Conservation (phyloP, 805 yeast species). For the Kurtzmaniella cleridarum region DNA sequence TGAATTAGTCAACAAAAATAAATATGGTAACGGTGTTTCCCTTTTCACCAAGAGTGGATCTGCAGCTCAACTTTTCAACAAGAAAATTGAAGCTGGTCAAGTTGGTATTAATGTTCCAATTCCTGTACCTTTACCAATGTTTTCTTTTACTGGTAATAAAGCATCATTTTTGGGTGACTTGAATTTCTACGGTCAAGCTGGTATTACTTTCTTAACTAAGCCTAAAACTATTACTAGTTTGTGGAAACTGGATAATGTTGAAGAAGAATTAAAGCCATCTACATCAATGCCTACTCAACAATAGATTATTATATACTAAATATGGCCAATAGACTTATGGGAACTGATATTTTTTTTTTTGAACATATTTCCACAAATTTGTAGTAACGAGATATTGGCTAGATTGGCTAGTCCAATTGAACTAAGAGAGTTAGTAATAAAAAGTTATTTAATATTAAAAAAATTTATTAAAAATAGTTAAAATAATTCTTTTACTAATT, state of each 20-base stretch:
- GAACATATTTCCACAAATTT: no score
- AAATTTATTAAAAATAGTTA: no score
- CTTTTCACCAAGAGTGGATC: conserved; percentile 67
- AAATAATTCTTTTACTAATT: no score
- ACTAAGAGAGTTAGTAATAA: no score
- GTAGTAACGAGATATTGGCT: no score
- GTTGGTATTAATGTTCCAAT: conserved; percentile 76
- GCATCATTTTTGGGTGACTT: conserved; percentile 74
- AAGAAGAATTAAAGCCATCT: conserved; percentile 45
- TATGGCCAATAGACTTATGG: no score
- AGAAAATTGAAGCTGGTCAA: conserved; percentile 67
- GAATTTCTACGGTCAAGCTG: conserved; percentile 77
- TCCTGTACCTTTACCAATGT: conserved; percentile 79
- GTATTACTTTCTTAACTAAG: conserved; percentile 65
- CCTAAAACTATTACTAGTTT: conserved; percentile 68
- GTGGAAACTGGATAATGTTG: conserved; percentile 55
- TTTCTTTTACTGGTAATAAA: conserved; percentile 72
- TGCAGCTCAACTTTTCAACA: conserved; percentile 64
- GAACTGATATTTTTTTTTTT: no score
- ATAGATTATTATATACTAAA: no score
- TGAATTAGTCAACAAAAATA: conserved; percentile 49
- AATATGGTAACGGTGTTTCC: conserved; percentile 68
- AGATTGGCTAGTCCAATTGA: no score
- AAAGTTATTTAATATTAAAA: no score
- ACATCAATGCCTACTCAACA: conserved; percentile 67